A percentile compares a stretch with the other conserved stretches of the same genome.
Evolutionary conservation across 352 stramenopile genomes (phyloP).

Genomic region (Albugo candida): DNA sequence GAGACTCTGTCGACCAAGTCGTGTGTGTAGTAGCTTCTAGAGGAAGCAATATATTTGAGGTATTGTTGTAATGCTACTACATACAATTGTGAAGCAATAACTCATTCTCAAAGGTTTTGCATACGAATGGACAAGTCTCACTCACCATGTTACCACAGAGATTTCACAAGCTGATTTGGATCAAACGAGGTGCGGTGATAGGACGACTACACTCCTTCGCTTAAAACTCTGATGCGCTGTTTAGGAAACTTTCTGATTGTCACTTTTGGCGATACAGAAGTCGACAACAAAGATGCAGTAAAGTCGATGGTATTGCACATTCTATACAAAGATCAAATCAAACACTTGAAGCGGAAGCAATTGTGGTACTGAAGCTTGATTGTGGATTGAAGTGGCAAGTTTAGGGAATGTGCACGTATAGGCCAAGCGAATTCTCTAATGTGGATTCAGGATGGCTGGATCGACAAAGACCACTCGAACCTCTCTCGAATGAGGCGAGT

Average conservation of each 20-base stretch:
- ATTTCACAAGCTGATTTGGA: conserved; percentile 97
- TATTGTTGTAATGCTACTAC: conserved; percentile 14
- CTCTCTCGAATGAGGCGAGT: not conserved
- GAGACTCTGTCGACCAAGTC: conserved; percentile 72
- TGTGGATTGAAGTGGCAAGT: not conserved
- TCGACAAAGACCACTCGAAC: not conserved
- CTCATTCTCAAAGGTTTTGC: too few species aligned
- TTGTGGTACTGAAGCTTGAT: conserved; percentile 55
- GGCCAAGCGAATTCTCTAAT: not conserved
- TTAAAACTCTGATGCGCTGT: not conserved
- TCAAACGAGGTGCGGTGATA: conserved; percentile 70
- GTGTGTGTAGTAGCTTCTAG: conserved; percentile 82
- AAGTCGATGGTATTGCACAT: conserved; percentile 90
- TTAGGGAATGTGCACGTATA: conserved; percentile 1
- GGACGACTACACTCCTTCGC: not conserved
- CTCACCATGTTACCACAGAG: conserved; percentile 94
- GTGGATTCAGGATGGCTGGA: not conserved
- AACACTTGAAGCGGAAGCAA: conserved; percentile 87
- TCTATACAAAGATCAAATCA: conserved; percentile 97
- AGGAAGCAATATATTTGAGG: conserved; percentile 93
- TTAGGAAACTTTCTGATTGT: conserved; percentile 92
- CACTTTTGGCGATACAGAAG: conserved; percentile 36
- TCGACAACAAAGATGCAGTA: conserved; percentile 50
- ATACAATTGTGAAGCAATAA: too few species aligned
- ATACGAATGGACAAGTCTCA: conserved; percentile 4